Percentiles rank a stretch among this genome's conserved stretches.
phyloP scores from a whole-genome alignment of 2,329 filamentous ascomycete species.

The Trichophyton simii region DNA sequence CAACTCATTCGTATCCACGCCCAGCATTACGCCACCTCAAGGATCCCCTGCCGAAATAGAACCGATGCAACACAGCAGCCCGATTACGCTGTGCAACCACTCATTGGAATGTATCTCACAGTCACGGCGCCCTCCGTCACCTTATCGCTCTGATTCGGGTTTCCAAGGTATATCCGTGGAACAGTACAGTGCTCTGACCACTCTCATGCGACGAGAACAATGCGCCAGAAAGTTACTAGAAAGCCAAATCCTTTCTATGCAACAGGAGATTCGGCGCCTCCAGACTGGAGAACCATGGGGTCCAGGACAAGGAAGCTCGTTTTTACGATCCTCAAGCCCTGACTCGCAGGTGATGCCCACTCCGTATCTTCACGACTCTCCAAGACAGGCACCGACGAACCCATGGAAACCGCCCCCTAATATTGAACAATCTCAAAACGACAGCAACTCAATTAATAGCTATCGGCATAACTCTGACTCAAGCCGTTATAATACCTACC shows the following conservation, averaged over 20 bases:
- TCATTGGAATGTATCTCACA: constrained; percentile 18
- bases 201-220: constrained; percentile 35
- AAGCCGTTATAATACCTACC: neutral
- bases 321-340: constrained; percentile 16
- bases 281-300: constrained; percentile 21
- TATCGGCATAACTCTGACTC: neutral
- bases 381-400: neutral
- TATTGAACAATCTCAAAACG: neutral
- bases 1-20: constrained; percentile 9
- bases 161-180: constrained; percentile 31
- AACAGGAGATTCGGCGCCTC: constrained; percentile 29
- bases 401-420: neutral
- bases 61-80: constrained; percentile 24
- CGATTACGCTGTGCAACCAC: constrained; percentile 16
- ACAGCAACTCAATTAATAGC: neutral
- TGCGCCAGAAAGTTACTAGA: constrained; percentile 35
- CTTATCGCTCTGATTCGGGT: constrained; percentile 23
- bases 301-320: constrained; percentile 21
- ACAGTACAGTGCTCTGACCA: constrained; percentile 36
- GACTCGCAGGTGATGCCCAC: neutral
- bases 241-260: constrained; percentile 31
- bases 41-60: constrained; percentile 18
- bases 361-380: neutral
- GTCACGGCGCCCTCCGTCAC: constrained; percentile 20
- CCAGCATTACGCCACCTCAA: constrained; percentile 10